Base-by-base conservation (phyloP, 1,139 yeast genomes). In the Sugiyamaella japonica region DNA sequence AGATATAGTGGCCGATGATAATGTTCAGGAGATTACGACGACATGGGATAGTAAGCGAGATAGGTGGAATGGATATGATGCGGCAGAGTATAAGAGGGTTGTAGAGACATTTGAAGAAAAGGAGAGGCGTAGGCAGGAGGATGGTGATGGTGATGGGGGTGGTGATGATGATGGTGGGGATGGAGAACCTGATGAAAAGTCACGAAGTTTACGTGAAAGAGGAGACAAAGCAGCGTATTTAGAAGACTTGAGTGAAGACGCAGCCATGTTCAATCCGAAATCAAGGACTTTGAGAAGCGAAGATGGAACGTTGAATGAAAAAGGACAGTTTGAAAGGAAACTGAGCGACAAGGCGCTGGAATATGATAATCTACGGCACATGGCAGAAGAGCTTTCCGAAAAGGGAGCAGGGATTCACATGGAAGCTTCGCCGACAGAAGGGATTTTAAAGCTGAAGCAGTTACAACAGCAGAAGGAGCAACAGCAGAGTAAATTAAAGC, bases 31-130 rank as follows among this genome's bases (percentile, higher is more conserved):
- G 37, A 65, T 69, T 38, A 58, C 73, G 69, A 61, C 77, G 71
- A 56, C 73, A 62, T 53, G 77, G 78, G 95, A 86, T 61, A 78
- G 83, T 15, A 85, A 85, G 60, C 72, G 95, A 55, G 95, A 88
- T 67, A 73, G 88, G 50, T 88, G 93, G 89, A 85, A 81, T 64
- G 95, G 95, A 0, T 85, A 80, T 64, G 85, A 84, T 56, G 74
- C 78, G 1, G 73, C 74, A 4, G 86, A 85, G 52, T 86, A 86
- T 75, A 76, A 75, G 47, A 68, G 71, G n/a, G 78, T 80, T 20
- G 67, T 83, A 7, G 70, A 71, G 41, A 71, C 73, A 51, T 78
- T 82, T 79, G 76, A 79, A 46, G 63, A 65, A 20, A 69, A 72
- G 38, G 74, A 79, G 48, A 66, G 59, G 31, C 57, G 61, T 29